These are phyloP conservation scores for Debaryomyces maramus DNA, from an alignment of 805 yeast species.

Conservation along the genomic window DNA sequence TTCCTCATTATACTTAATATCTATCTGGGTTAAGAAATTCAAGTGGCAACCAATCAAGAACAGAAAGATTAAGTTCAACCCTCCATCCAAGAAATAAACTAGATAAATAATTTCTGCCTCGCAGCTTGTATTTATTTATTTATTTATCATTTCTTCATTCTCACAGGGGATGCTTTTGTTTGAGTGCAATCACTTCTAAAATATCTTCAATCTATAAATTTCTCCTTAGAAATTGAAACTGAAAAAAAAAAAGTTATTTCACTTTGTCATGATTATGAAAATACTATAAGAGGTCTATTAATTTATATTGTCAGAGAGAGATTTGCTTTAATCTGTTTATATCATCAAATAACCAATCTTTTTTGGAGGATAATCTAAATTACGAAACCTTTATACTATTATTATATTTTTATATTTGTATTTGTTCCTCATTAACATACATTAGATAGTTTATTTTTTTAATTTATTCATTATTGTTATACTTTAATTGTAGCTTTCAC, in stretches of 20 bases:
- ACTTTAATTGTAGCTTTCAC: background rate
- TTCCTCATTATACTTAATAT: constrained; percentile 74
- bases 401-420: background rate
- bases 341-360: background rate
- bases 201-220: background rate
- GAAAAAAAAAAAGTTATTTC: constrained; percentile 1
- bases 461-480: background rate
- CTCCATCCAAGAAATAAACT: constrained; percentile 50
- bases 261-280: constrained; percentile 13
- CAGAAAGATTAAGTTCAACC: constrained; percentile 90
- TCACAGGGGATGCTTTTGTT: background rate
- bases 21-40: constrained; percentile 94
- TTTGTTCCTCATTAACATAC: constrained; percentile 1
- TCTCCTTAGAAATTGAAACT: background rate
- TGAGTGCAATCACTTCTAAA: background rate
- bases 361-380: background rate
- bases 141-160: background rate
- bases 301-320: background rate
- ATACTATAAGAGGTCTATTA: constrained; percentile 1
- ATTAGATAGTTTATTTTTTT: constrained; percentile 1
- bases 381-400: background rate
- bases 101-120: background rate
- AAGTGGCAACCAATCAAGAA: constrained; percentile 96
- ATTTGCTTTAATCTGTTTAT: background rate
- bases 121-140: no score